Evolutionary conservation across 2,329 filamentous ascomycete genomes (phyloP), one percentile per base, ranked within the genome.

Genomic region (Fusarium sp.): DNA sequence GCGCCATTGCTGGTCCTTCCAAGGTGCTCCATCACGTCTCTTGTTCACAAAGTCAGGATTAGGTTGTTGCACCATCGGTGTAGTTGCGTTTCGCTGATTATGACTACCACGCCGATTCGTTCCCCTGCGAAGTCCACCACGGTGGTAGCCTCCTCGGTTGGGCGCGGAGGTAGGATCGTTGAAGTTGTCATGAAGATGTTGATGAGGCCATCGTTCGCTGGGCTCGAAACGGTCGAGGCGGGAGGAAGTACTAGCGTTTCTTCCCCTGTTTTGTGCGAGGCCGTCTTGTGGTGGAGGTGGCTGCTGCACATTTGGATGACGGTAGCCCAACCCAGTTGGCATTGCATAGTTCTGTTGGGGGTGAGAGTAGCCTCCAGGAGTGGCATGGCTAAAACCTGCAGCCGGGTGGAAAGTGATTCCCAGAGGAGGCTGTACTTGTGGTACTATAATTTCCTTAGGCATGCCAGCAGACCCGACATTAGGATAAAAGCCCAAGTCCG

Each of bases 71-170:
- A 48, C 23, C 6, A 49, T 36, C 13, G 68, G 61, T 4, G 63
- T 45, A n/a, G 67, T 69, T 31, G 37, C 57, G 13, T 60, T 69
- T 43, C 67, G 53, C 37, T 64, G 64, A 23, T 54, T 56, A 14
- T 63, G 42, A 4, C 50, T 56, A 17, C 63, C 63, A 17, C 67
- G 65, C 23, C 66, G 65, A n/a, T 37, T 46, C 14, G 53, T 50
- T 14, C 42, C 53, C 42, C 45, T 55, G 8, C 61, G 63, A 39
- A 23, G 14, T 13, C 49, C 56, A 15, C 52, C 53, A 11, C 61
- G 63, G 27, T 68, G 57, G 17, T 35, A 45, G 25, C 44, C 35
- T 19, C 58, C 57, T 10, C 66, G 67, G 15, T 36, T 39, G 35
- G 50, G 35, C 17, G 49, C 46, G 9, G 47, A 9, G 2, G 53